phyloP scores from a whole-genome alignment of 2,329 filamentous ascomycete genomes.

The Penicillium sp. region DNA sequence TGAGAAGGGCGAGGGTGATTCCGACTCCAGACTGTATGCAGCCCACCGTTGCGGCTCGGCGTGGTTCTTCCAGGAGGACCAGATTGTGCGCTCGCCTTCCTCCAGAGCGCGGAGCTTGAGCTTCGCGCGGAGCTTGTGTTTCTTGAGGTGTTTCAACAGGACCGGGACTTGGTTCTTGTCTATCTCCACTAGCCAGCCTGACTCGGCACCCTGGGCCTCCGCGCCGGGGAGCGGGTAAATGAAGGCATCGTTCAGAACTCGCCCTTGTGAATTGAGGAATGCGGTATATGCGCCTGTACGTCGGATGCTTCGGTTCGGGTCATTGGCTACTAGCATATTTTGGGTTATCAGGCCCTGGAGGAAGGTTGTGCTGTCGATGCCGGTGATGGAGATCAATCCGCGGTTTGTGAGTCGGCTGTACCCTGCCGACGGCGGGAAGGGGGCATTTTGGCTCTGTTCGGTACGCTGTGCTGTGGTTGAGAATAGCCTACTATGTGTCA shows the following conservation, averaged over 20 bases:
- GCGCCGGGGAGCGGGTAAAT: slow-evolving; percentile 64
- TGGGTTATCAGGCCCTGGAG: slow-evolving; percentile 85
- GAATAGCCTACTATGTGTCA: slow-evolving; percentile 26
- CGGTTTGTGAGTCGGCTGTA: slow-evolving; percentile 64
- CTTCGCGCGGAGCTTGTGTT: slow-evolving; percentile 83
- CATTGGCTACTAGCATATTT: slow-evolving; percentile 54
- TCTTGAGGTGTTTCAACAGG: slow-evolving; percentile 70
- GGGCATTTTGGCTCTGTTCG: slow-evolving; percentile 23
- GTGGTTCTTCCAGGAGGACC: slow-evolving; percentile 69
- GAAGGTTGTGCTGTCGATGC: slow-evolving; percentile 76
- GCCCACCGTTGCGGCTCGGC: slow-evolving; percentile 33
- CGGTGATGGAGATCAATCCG: slow-evolving; percentile 73
- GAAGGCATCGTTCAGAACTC: slow-evolving; percentile 85
- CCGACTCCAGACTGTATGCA: slow-evolving; percentile 37
- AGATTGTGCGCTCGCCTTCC: slow-evolving; percentile 64
- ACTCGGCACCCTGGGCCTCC: slow-evolving; percentile 24
- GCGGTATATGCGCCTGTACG: slow-evolving; percentile 68
- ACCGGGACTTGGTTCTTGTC: slow-evolving; percentile 63
- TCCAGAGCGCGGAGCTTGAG: slow-evolving; percentile 66
- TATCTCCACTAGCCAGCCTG: slow-evolving; percentile 74
- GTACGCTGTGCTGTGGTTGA: slow-evolving; percentile 23
- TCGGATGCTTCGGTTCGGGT: slow-evolving; percentile 34
- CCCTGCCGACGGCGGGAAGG: slow-evolving; percentile 41
- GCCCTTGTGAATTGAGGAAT: slow-evolving; percentile 81
- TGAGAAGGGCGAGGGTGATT: slow-evolving; percentile 30